Evolutionary conservation across 2,329 filamentous ascomycete species (phyloP).

Genomic region (Remersonia thermophila): DNA sequence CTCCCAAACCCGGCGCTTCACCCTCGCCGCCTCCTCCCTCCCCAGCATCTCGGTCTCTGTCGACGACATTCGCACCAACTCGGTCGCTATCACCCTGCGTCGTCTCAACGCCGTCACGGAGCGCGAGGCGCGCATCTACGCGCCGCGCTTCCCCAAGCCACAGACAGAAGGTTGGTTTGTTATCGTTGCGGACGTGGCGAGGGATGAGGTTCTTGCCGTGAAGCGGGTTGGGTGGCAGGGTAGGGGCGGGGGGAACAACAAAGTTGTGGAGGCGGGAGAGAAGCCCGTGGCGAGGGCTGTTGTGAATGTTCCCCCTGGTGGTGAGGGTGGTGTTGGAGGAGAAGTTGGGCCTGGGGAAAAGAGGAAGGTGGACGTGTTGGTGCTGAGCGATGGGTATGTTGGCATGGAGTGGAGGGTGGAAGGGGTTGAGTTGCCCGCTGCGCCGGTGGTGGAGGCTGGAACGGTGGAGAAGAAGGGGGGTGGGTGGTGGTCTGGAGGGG

Average conservation of each 20-base stretch:
- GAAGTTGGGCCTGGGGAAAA: conserved; percentile 26
- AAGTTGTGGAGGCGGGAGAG: conserved; percentile 27
- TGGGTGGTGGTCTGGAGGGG: background rate
- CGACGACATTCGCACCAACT: conserved; percentile 46
- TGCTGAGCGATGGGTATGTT: conserved; percentile 80
- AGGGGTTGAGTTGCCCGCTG: conserved; percentile 39
- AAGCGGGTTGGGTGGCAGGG: conserved; percentile 69
- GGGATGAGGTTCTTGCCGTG: conserved; percentile 70
- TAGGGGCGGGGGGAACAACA: conserved; percentile 15
- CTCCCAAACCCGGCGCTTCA: conserved; percentile 33
- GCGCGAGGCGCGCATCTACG: conserved; percentile 64
- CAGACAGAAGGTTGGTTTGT: conserved; percentile 93
- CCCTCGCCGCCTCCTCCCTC: conserved; percentile 50
- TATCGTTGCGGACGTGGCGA: conserved; percentile 52
- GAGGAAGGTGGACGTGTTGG: conserved; percentile 57
- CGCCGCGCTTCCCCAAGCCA: conserved; percentile 82
- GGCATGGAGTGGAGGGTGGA: conserved; percentile 49
- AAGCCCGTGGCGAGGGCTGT: conserved; percentile 41
- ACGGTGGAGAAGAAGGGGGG: conserved; percentile 9
- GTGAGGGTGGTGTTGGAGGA: conserved; percentile 18
- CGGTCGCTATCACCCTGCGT: conserved; percentile 50
- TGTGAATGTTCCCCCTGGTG: conserved; percentile 43
- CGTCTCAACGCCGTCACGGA: conserved; percentile 55
- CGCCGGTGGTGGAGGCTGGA: conserved; percentile 37
- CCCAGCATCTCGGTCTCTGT: conserved; percentile 57